phyloP scores from a whole-genome alignment of 257 asterid species.

The Solanum bulbocastanum region DNA sequence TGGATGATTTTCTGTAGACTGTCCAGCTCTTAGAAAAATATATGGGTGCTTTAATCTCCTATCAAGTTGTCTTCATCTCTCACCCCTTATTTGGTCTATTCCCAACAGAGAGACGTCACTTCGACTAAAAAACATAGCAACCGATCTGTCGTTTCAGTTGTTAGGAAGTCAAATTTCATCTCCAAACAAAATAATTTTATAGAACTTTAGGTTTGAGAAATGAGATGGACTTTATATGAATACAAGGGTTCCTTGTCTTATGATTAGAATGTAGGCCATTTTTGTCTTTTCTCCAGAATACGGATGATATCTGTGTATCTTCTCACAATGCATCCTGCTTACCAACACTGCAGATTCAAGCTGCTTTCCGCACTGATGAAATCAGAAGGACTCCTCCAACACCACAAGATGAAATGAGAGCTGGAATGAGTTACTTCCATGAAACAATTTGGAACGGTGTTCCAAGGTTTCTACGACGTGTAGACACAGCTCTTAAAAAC shows the following conservation, averaged over 20 bases:
- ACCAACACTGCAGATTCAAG: conserved; percentile 23
- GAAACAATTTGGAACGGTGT: conserved; percentile 50
- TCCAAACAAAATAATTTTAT: not conserved
- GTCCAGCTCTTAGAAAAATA: not conserved
- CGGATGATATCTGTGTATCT: not conserved
- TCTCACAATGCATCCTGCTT: not conserved
- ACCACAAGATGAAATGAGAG: conserved; percentile 52
- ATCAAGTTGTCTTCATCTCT: not conserved
- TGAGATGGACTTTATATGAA: not conserved
- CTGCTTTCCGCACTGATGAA: conserved; percentile 50
- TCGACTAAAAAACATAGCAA: not conserved
- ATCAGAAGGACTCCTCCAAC: conserved; percentile 46
- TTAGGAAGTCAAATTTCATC: not conserved
- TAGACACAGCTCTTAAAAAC: conserved; percentile 39
- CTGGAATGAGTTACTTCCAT: conserved; percentile 51
- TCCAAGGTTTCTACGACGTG: conserved; percentile 38
- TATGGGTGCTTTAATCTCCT: not conserved
- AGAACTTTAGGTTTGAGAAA: not conserved
- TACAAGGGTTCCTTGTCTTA: not conserved
- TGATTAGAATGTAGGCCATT: not conserved
- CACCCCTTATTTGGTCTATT: not conserved
- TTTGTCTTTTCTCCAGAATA: not conserved
- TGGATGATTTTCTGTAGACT: not conserved
- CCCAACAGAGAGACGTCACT: not conserved
- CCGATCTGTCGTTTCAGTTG: not conserved